Evolutionary conservation across 495 filamentous ascomycete genomes (phyloP), one percentile per base, ranked within the genome.

Genomic region (Amniculicola lignicola): DNA sequence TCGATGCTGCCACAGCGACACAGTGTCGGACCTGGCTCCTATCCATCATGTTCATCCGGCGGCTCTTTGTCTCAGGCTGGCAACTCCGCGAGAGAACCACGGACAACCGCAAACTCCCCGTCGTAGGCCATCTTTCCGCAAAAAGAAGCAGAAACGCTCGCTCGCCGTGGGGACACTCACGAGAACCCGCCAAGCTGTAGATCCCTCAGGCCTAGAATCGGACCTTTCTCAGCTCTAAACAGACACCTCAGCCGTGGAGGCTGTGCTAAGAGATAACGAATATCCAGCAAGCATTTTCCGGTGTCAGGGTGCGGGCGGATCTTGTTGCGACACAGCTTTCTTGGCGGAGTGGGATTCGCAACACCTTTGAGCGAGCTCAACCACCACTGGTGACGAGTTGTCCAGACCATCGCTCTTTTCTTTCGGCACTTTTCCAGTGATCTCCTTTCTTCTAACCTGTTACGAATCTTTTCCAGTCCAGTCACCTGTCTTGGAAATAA

Each of bases 241-340:
- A 48, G 31, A 52, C 47, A 35, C 23, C 44, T 41, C 19, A 16
- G 40, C 40, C 19, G 39, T 45, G 39, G 55, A 47, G 55, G 55
- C 55, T 52, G 48, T 59, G 55, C 40, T 45, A 43, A 58, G 38
- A 51, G 55, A 47, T 52, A 47, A 59, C 11, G 15, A 15, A n/a
- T 10, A n/a, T 15, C 12, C 9, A 14, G 36, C 5, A 41, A 29
- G 50, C 31, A 40, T 15, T 6, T n/a, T n/a, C 35, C 22, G 24
- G 16, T 22, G n/a, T 24, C 24, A 11, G 38, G 48, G 6, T 10
- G 49, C 51, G 15, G 41, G 39, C 36, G 39, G 18, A 25, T 23
- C 24, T 24, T 16, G 25, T 53, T 43, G 41, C 54, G 25, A 50
- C 54, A 45, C 25, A 38, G 0, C 29, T 33, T 15, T 14, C 54